Evolutionary conservation across 2,329 filamentous ascomycete genomes (phyloP), one percentile per base, ranked within the genome.

Genomic region (Neospermospora avenae): DNA sequence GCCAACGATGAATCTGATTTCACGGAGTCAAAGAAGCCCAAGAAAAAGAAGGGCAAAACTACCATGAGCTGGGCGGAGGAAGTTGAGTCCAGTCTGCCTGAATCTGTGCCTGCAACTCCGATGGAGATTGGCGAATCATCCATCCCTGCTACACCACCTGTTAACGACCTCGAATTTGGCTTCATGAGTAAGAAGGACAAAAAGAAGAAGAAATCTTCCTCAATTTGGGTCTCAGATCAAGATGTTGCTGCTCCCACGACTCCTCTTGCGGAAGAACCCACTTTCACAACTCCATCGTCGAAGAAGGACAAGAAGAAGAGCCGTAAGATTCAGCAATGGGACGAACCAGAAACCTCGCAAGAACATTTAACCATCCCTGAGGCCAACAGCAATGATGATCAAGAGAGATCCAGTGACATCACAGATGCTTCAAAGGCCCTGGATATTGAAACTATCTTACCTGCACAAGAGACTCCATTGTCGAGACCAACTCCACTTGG

Each of bases 21-120:
- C 22, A 28, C 62, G n/a, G 39, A 57, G 18, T 56, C 68, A 24
- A 73, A 71, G 67, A 74, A 73, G 60, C 63, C 65, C 46, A 75
- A 74, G 67, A 75, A 70, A 39, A 58, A 62, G 31, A 78, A 62
- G 69, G 46, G 48, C 8, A 59, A 62, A 22, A 46, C 57, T 2
- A 49, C 39, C 3, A 57, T 48, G 55, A 48, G 14, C 25, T 58
- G 48, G 48, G 57, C 48, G 3, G 57, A 58, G 10, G 48, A 55
- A 22, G 34, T 57, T 7, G 55, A 57, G 24, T 49, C 44, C 25
- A 49, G 42, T 20, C 16, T 41, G 8, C 55, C 44, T 7, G 55
- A 39, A 22, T 6, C 42, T 48, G 14, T 20, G 20, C 31, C 3
- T 45, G 22, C 44, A 13, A 31, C 31, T 20, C 22, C 48, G 20